phyloP scores from a whole-genome alignment of 768 basidiomycete species.

The Lactarius psammicola region DNA sequence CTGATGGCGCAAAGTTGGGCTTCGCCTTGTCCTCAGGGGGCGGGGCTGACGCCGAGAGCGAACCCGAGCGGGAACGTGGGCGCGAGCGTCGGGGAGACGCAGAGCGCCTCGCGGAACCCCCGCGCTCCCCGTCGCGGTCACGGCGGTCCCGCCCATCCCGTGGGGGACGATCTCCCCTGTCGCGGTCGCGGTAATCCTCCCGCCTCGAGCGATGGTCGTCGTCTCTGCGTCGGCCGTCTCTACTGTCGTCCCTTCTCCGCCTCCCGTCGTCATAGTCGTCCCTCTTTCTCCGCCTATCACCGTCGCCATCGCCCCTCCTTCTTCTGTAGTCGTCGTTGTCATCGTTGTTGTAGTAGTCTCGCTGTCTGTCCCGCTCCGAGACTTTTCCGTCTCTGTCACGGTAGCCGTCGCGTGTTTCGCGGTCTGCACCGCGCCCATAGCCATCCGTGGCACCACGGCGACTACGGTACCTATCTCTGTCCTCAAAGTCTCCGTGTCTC shows the following conservation, averaged over 20 bases:
- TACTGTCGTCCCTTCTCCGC: constrained; percentile 31
- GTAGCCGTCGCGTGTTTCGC: constrained; percentile 8
- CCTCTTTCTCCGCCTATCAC: constrained; percentile 19
- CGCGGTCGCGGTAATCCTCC: constrained; percentile 45
- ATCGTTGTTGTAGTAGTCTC: constrained; percentile 3
- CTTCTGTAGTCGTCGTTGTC: background rate
- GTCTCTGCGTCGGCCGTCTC: constrained; percentile 34
- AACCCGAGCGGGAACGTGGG: constrained; percentile 32
- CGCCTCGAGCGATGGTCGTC: constrained; percentile 45
- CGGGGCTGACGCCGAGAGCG: constrained; percentile 44
- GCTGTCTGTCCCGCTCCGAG: constrained; percentile 10
- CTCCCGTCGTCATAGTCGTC: constrained; percentile 25
- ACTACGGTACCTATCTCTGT: constrained; percentile 10
- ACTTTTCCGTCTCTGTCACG: constrained; percentile 3
- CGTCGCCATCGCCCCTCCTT: constrained; percentile 18
- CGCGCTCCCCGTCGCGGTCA: constrained; percentile 37
- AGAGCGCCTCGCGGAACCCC: constrained; percentile 48
- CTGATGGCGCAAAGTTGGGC: constrained; percentile 88
- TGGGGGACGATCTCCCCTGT: constrained; percentile 38
- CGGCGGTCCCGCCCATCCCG: constrained; percentile 43
- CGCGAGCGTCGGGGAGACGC: constrained; percentile 51
- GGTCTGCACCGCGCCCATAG: constrained; percentile 9
- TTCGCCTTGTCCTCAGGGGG: constrained; percentile 64
- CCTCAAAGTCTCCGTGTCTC: constrained; percentile 14
- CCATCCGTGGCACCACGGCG: background rate